Evolutionary conservation across 352 stramenopile species (phyloP).

Genomic region (Pythium dissotocum): DNA sequence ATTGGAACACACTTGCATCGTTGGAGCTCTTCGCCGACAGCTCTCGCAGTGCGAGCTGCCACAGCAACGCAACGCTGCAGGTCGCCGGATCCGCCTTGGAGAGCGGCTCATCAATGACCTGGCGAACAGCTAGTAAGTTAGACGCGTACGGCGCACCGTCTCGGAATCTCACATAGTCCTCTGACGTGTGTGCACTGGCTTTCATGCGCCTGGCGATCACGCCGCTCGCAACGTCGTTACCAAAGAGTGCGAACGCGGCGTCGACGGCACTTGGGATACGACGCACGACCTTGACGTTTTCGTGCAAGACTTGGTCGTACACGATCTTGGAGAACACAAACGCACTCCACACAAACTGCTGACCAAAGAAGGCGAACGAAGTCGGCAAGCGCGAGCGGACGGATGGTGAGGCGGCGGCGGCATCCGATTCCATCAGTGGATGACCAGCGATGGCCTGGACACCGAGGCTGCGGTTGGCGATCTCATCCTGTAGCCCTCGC

Average conservation of each 20-base stretch:
- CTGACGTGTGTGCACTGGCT: background rate
- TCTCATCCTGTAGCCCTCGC: conserved; percentile 19
- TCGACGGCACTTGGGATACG: conserved; percentile 29
- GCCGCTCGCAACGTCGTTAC: conserved; percentile 21
- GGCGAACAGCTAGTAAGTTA: conserved; percentile 25
- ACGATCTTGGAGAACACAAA: conserved; percentile 36
- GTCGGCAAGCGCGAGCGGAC: conserved; percentile 10
- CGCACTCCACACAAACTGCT: conserved; percentile 35
- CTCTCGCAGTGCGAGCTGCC: conserved; percentile 27
- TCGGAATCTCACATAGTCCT: conserved; percentile 24
- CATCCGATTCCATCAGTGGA: conserved; percentile 8
- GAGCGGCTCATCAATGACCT: conserved; percentile 13
- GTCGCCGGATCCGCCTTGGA: conserved; percentile 9
- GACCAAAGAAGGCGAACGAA: conserved; percentile 27
- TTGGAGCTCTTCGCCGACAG: conserved; percentile 17
- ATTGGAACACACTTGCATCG: conserved; percentile 19
- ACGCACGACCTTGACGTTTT: conserved; percentile 18
- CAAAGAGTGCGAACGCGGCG: conserved; percentile 26
- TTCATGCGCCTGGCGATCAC: conserved; percentile 25
- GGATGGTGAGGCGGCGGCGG: conserved; percentile 3
- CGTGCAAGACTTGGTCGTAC: conserved; percentile 25
- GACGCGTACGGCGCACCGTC: conserved; percentile 31
- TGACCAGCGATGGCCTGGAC: conserved; percentile 27
- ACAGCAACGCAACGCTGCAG: conserved; percentile 24
- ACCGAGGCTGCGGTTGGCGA: conserved; percentile 16